These are phyloP conservation scores for Cryphonectria radicalis DNA, from an alignment of 2,329 filamentous ascomycete genomes.

Conservation along the genomic window DNA sequence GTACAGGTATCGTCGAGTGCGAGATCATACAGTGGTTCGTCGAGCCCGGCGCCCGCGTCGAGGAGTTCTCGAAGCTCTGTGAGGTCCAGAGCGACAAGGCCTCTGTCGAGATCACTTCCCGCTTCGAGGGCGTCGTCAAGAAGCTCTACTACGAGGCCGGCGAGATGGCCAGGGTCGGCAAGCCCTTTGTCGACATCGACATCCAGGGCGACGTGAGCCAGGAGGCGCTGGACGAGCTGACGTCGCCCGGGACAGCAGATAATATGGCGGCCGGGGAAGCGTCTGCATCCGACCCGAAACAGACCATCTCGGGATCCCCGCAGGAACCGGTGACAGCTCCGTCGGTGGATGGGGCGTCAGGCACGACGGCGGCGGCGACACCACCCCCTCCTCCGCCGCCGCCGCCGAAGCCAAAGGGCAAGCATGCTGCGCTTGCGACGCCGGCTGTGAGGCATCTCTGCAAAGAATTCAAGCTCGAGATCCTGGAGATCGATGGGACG, in stretches of 20 bases:
- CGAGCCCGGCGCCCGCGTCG: conserved; percentile 89
- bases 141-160: conserved; percentile 95
- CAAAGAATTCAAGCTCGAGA: conserved; percentile 78
- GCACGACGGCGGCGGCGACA: conserved; percentile 21
- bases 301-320: conserved; percentile 30
- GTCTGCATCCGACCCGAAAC: conserved; percentile 37
- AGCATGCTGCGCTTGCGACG: conserved; percentile 78
- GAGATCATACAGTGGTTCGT: conserved; percentile 99
- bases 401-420: conserved; percentile 53
- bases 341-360: conserved; percentile 23
- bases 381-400: conserved; percentile 15
- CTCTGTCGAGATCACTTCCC: conserved; percentile 86
- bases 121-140: conserved; percentile 94
- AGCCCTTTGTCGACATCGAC: conserved; percentile 93
- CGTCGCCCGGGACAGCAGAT: conserved; percentile 33
- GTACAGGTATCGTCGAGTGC: conserved; percentile 91
- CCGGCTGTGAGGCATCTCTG: conserved; percentile 89
- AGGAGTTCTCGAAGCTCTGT: conserved; percentile 97
- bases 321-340: conserved; percentile 27
- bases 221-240: conserved; percentile 56
- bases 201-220: conserved; percentile 76
- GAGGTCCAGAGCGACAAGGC: conserved; percentile 99
- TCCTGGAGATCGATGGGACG: conserved; percentile 78
- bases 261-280: conserved; percentile 12
- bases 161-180: conserved; percentile 94